Evolutionary conservation across 768 basidiomycete species (phyloP).

Genomic region (Boletellus emodensis): DNA sequence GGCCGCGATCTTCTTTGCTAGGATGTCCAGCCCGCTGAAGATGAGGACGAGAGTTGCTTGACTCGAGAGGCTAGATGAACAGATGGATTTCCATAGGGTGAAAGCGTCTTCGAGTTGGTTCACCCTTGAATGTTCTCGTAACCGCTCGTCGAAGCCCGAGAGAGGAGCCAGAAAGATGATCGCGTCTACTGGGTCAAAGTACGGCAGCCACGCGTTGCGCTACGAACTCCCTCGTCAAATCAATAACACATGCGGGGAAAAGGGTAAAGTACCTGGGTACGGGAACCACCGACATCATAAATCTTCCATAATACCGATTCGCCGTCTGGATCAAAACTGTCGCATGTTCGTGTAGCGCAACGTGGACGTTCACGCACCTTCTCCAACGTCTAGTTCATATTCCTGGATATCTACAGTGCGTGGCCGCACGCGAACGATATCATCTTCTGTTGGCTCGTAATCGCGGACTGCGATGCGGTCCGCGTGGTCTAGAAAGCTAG

Average conservation of each 20-base stretch:
- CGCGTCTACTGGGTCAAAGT: constrained; percentile 73
- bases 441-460: constrained; percentile 67
- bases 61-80: constrained; percentile 59
- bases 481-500: constrained; percentile 65
- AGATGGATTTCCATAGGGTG: constrained; percentile 66
- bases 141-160: constrained; percentile 75
- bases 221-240: constrained; percentile 25
- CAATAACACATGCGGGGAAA: neutral
- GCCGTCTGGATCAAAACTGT: constrained; percentile 19
- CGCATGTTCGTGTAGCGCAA: neutral
- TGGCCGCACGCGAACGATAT: constrained; percentile 66
- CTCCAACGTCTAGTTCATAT: constrained; percentile 44
- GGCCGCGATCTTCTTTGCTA: constrained; percentile 59
- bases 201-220: constrained; percentile 78
- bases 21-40: constrained; percentile 65
- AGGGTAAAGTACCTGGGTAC: constrained; percentile 51
- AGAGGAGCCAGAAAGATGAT: constrained; percentile 81
- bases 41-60: constrained; percentile 60
- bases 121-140: constrained; percentile 64
- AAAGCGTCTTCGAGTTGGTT: constrained; percentile 75
- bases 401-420: constrained; percentile 73
- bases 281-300: constrained; percentile 74
- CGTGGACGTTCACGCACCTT: constrained; percentile 12
- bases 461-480: constrained; percentile 57
- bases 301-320: constrained; percentile 60